phyloP scores from a whole-genome alignment of 1,284 basidiomycete species.

The Ceratobasidium sp. region DNA sequence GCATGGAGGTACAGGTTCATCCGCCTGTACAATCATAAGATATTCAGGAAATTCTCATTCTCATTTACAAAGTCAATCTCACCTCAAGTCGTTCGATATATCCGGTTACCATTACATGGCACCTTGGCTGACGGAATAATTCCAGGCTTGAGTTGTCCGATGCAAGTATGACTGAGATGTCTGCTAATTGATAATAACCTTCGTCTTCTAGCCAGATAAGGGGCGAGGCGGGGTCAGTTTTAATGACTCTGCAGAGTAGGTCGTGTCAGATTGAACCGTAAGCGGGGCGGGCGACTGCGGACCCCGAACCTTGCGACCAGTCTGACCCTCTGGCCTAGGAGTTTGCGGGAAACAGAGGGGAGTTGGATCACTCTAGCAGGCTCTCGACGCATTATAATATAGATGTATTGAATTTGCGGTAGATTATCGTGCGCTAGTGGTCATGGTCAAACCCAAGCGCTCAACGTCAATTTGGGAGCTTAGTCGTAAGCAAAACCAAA shows the following conservation, averaged over 20 bases:
- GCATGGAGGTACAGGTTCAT: neutral
- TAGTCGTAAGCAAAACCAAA: neutral
- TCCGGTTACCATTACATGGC: slow-evolving; percentile 30
- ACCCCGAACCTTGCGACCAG: slow-evolving; percentile 26
- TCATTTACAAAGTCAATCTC: neutral
- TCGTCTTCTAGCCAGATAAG: slow-evolving; percentile 22
- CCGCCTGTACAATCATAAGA: neutral
- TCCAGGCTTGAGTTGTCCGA: slow-evolving; percentile 22
- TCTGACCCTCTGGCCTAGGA: slow-evolving; percentile 25
- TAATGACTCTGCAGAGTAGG: neutral
- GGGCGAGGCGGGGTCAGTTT: slow-evolving; percentile 5
- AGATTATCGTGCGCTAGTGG: too few relatives aligned
- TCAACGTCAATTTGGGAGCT: neutral
- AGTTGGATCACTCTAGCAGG: slow-evolving; percentile 1
- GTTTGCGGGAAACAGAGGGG: neutral
- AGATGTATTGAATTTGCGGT: neutral
- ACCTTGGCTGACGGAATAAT: slow-evolving; percentile 16
- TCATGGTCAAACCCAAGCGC: neutral
- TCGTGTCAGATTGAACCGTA: neutral
- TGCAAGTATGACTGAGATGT: slow-evolving; percentile 13
- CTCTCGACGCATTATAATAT: neutral
- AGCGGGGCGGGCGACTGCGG: neutral
- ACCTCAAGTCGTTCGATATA: slow-evolving; percentile 26
- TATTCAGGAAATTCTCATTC: neutral
- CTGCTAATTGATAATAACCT: neutral